Evolutionary conservation across 768 basidiomycete genomes (phyloP), one percentile per base, ranked within the genome.

Genomic region (Trametes gibbosa): DNA sequence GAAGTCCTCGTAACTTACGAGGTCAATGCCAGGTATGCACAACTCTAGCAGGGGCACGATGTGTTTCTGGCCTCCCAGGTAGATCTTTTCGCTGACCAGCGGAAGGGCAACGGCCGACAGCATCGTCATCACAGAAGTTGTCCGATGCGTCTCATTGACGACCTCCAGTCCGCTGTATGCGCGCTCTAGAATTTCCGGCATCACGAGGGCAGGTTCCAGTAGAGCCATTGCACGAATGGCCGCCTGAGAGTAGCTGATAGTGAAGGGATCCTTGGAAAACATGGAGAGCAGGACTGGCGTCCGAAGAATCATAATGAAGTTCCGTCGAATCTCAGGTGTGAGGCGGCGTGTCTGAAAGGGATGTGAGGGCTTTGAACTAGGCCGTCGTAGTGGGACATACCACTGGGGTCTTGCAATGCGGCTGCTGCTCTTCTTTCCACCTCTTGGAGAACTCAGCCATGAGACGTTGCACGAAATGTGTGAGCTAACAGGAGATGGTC

Each of bases 61-160:
- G 68, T 95, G 90, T 69, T 91, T 92, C 70, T 93, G 93, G 0
- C 96, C 95, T 8, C 86, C 84, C 5, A 90, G 77, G 87, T 92
- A 97, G 27, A 89, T 68, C 24, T 76, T 82, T 68, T 95, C 90
- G 3, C 84, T 85, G 2, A 90, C 83, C 17, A 98, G 73, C 10
- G 92, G 87, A 4, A 87, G 79, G 17, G 91, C 77, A 25, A 95
- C 84, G 2, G 84, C 86, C 19, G 89, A 83, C 27, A 98, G 80
- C 70, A 90, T 89, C 51, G 88, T 91, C 45, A 98, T 78, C 10
- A 93, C 92, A 1, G 95, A 91, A 2, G 93, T 94, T 4, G 95
- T 97, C 40, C 95, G 79, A 70, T 97, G 93, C 0, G 96, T 98
- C 78, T 98, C 95, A 63, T 95, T 95, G 17, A 98, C 83, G 12